These are phyloP conservation scores for Letharia columbiana DNA, from an alignment of 495 filamentous ascomycete genomes.

Conservation along the genomic window DNA sequence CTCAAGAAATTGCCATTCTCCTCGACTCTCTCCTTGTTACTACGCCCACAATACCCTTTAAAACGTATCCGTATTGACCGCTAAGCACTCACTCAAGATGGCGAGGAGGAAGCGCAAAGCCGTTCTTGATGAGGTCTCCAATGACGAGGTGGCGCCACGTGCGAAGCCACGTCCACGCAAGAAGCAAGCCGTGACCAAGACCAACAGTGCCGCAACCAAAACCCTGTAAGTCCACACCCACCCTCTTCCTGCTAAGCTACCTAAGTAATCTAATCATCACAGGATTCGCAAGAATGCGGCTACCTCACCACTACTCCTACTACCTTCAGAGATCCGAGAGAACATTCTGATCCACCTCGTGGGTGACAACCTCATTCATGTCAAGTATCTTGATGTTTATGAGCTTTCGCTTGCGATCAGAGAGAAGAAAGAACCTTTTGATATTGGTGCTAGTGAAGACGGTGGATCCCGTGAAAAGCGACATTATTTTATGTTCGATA, in stretches of 20 bases:
- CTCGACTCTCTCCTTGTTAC: background rate
- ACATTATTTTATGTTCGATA: too few relatives aligned
- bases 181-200: conserved; percentile 18
- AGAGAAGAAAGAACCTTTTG: background rate
- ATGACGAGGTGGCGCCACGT: background rate
- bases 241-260: background rate
- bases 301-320: conserved; percentile 7
- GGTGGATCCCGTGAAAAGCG: background rate
- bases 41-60: background rate
- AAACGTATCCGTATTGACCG: background rate
- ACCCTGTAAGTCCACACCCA: background rate
- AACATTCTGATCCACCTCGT: conserved; percentile 15
- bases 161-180: conserved; percentile 6
- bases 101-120: background rate
- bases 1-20: background rate
- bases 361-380: conserved; percentile 15
- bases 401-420: background rate
- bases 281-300: conserved; percentile 14
- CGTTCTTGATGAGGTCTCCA: background rate
- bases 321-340: conserved; percentile 15
- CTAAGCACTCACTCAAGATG: background rate
- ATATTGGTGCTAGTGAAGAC: background rate
- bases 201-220: background rate
- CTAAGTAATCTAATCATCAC: background rate
- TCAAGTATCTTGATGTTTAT: conserved; percentile 2